Evolutionary conservation across 1,284 basidiomycete species (phyloP).

Genomic region (Coniferiporia weirii): DNA sequence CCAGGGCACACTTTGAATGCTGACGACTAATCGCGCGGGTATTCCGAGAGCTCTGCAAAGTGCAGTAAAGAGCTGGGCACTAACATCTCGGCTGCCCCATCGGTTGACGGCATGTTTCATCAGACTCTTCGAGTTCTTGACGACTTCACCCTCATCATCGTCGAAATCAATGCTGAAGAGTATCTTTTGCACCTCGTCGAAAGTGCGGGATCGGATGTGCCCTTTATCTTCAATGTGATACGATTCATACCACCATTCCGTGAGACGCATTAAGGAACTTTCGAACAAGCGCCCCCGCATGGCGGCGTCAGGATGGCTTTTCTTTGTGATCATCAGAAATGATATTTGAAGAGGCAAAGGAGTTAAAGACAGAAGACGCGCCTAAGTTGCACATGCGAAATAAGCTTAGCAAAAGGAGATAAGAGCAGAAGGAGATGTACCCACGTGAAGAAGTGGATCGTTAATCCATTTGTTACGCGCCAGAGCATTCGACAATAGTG

Average conservation of each 20-base stretch:
- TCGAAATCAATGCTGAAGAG: constrained; percentile 33
- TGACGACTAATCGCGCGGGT: constrained; percentile 84
- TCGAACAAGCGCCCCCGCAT: constrained; percentile 85
- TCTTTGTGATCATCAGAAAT: constrained; percentile 76
- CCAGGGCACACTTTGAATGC: constrained; percentile 90
- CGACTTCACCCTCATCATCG: constrained; percentile 58
- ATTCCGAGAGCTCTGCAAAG: constrained; percentile 85
- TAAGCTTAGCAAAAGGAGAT: background rate
- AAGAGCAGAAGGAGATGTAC: constrained; percentile 27
- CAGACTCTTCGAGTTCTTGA: constrained; percentile 76
- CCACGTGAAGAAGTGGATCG: constrained; percentile 76
- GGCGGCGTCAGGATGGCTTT: constrained; percentile 73
- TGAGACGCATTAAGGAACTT: constrained; percentile 65
- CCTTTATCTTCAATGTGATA: constrained; percentile 62
- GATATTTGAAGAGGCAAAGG: constrained; percentile 75
- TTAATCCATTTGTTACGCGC: constrained; percentile 85
- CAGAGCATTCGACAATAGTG: constrained; percentile 71
- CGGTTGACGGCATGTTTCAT: constrained; percentile 85
- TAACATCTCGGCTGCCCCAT: constrained; percentile 81
- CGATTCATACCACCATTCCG: constrained; percentile 75
- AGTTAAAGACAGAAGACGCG: constrained; percentile 78
- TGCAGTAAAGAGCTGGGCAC: constrained; percentile 88
- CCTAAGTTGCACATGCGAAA: constrained; percentile 40
- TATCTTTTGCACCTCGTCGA: constrained; percentile 42
- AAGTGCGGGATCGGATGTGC: constrained; percentile 70